phyloP scores from a whole-genome alignment of 805 yeast genomes.

The Blastobotrys mokoenaii region DNA sequence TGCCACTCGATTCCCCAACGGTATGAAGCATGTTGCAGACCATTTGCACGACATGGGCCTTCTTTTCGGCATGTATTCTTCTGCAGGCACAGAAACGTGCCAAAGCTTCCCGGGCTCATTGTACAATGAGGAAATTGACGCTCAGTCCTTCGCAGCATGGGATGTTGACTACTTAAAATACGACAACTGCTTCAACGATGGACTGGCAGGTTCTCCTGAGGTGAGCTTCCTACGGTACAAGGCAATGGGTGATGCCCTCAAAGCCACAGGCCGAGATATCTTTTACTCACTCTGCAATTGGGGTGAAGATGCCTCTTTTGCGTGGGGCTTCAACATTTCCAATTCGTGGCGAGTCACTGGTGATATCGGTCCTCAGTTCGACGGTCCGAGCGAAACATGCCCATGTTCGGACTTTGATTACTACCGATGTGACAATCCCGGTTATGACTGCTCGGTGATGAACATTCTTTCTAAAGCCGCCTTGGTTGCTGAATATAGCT shows the following conservation, averaged over 20 bases:
- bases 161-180: conserved; percentile 25
- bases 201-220: conserved; percentile 18
- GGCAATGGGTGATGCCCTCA: conserved; percentile 22
- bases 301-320: conserved; percentile 23
- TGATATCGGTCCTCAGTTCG: conserved; percentile 11
- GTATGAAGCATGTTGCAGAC: conserved; percentile 19
- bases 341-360: conserved; percentile 24
- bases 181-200: conserved; percentile 24
- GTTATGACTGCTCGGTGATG: conserved; percentile 22
- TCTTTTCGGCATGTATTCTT: conserved; percentile 24
- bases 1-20: conserved; percentile 21
- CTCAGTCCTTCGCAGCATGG: conserved; percentile 21
- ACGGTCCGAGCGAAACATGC: conserved; percentile 15
- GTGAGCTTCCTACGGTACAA: conserved; percentile 19
- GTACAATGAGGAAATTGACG: conserved; percentile 21
- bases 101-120: conserved; percentile 23
- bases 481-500: conserved; percentile 17
- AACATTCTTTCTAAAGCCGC: conserved; percentile 20
- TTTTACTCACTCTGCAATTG: conserved; percentile 24
- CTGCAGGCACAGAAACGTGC: conserved; percentile 25
- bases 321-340: conserved; percentile 21
- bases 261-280: conserved; percentile 22
- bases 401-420: conserved; percentile 24
- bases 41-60: conserved; percentile 18
- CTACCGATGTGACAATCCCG: conserved; percentile 19